Evolutionary conservation across 371 early-diverging fungal species (phyloP).

Genomic region (Fennellomyces sp.): DNA sequence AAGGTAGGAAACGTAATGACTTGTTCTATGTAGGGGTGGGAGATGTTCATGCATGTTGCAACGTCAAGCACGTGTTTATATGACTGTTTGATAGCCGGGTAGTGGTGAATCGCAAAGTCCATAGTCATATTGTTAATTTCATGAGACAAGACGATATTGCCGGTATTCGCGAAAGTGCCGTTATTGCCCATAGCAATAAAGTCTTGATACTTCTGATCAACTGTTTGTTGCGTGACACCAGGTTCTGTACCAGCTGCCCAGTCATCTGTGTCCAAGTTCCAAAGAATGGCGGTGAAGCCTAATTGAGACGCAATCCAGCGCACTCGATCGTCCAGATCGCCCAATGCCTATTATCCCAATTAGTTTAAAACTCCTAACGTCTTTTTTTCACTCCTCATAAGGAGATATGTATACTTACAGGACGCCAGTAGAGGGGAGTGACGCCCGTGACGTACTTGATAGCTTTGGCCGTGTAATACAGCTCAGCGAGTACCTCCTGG

Average conservation of each 20-base stretch:
- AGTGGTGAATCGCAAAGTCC: slow-evolving; percentile 45
- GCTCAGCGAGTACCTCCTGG: slow-evolving; percentile 57
- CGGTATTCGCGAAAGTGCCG: slow-evolving; percentile 38
- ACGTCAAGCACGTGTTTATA: slow-evolving; percentile 51
- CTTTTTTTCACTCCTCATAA: background rate
- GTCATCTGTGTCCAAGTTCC: slow-evolving; percentile 54
- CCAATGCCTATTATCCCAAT: slow-evolving; percentile 27
- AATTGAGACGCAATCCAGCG: slow-evolving; percentile 56
- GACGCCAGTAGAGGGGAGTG: slow-evolving; percentile 62
- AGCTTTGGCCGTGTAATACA: slow-evolving; percentile 55
- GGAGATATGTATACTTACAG: slow-evolving; percentile 31
- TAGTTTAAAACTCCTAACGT: background rate
- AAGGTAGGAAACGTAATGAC: slow-evolving; percentile 43
- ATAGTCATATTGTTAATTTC: slow-evolving; percentile 61
- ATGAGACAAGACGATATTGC: slow-evolving; percentile 53
- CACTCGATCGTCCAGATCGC: slow-evolving; percentile 60
- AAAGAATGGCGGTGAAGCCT: slow-evolving; percentile 49
- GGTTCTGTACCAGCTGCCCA: slow-evolving; percentile 40
- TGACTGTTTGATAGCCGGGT: slow-evolving; percentile 49
- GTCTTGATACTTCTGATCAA: slow-evolving; percentile 36
- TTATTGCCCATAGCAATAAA: slow-evolving; percentile 49
- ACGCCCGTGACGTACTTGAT: slow-evolving; percentile 59
- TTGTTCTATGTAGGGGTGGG: slow-evolving; percentile 51
- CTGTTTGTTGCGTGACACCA: slow-evolving; percentile 39
- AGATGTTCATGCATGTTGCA: slow-evolving; percentile 59